Evolutionary conservation across 2,329 filamentous ascomycete species (phyloP).

Genomic region (Endoconidiophora polonica): DNA sequence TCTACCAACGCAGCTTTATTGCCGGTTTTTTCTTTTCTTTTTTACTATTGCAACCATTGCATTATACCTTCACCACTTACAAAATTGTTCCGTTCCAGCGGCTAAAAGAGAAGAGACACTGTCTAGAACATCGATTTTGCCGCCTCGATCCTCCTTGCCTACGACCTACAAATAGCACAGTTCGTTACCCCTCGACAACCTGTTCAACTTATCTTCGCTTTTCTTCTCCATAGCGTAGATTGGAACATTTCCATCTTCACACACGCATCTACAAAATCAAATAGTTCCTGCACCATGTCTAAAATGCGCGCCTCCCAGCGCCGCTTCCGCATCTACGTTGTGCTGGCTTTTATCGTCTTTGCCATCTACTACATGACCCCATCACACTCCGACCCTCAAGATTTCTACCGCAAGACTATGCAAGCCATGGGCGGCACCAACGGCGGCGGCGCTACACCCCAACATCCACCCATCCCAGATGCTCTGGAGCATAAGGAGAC

Average conservation of each 20-base stretch:
- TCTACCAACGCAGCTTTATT: too few species aligned
- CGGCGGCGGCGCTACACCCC: conserved; percentile 21
- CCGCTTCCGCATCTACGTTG: conserved; percentile 8
- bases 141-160: too few species aligned
- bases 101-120: too few species aligned
- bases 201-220: too few species aligned
- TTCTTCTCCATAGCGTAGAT: too few species aligned
- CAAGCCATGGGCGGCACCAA: conserved; percentile 33
- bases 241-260: background rate
- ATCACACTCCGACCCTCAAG: conserved; percentile 19
- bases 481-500: conserved; percentile 29
- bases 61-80: too few species aligned
- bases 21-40: too few species aligned
- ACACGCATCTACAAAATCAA: background rate
- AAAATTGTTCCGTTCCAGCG: too few species aligned
- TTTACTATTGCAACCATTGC: too few species aligned
- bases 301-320: conserved; percentile 10
- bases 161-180: too few species aligned
- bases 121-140: too few species aligned
- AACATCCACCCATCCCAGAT: conserved; percentile 41
- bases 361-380: conserved; percentile 11
- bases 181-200: too few species aligned
- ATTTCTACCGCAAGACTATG: conserved; percentile 45
- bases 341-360: conserved; percentile 9
- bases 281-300: background rate